Evolutionary conservation across 805 yeast genomes (phyloP), one percentile per base, ranked within the genome.

Genomic region (Saturnispora gosingensis): DNA sequence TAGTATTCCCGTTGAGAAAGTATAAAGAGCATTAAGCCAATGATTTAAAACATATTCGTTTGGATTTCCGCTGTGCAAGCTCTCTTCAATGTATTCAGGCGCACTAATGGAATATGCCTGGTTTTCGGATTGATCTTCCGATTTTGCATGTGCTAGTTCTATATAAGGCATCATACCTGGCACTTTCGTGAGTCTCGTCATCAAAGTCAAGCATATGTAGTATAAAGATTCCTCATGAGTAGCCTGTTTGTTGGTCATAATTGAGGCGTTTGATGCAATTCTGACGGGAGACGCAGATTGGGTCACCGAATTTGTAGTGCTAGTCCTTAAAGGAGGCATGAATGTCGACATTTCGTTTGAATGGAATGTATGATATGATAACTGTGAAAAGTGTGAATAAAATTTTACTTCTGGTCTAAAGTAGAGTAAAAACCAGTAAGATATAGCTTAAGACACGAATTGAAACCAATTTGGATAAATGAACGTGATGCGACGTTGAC

Each of bases 1-100:
- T 43, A 83, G 72, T 15, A 84, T 82, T 28, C 95, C 95, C 54
- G 85, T 85, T 46, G 85, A 80, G 67, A 80, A 86, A 5, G 88
- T 86, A 60, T 70, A 71, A 44, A 78, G 63, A 51, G 73, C 72
- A 56, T 68, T 73, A 48, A 54, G 59, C 69, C 69, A 67, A 34
- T 56, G 59, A 16, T 56, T 55, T 30, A 16, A 39, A 40, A 38
- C 42, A 5, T 18, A 38, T 38, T 38, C 42, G 20, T 32, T 22
- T 4, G 46, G 24, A 15, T 25, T 32, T 43, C 49, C 49, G 18
- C 28, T 20, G 22, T 38, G 42, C 22, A 36, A 22, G 25, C 44
- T 45, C 47, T 49, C 25, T 9, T 52, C 45, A 35, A 51, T 27
- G 25, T 32, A 48, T 18, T 27, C 32, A n/a, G 45, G 40, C 8